These are phyloP conservation scores for Mycosarcoma mackinlayi DNA, from an alignment of 1,284 basidiomycete genomes.

Conservation along the genomic window DNA sequence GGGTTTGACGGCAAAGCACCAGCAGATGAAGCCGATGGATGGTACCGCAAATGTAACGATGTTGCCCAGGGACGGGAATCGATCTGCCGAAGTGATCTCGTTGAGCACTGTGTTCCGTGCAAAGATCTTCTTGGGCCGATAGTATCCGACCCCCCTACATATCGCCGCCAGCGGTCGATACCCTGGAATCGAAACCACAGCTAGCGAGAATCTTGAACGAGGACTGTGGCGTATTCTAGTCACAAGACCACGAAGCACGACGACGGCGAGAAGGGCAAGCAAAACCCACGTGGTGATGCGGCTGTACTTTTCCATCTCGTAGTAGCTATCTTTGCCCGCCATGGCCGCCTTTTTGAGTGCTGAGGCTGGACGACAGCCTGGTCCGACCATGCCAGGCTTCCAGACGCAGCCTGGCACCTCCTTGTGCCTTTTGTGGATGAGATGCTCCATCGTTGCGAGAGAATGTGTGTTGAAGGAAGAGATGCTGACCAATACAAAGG, in stretches of 20 bases:
- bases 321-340: slow-evolving; percentile 47
- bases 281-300: slow-evolving; percentile 76
- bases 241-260: slow-evolving; percentile 26
- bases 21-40: slow-evolving; percentile 30
- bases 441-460: slow-evolving; percentile 17
- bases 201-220: slow-evolving; percentile 3
- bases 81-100: slow-evolving; percentile 28
- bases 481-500: background rate
- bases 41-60: slow-evolving; percentile 24
- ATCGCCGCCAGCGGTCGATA: slow-evolving; percentile 21
- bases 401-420: slow-evolving; percentile 45
- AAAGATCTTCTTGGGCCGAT: slow-evolving; percentile 37
- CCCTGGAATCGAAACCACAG: slow-evolving; percentile 21
- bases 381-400: slow-evolving; percentile 48
- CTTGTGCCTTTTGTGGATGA: slow-evolving; percentile 34
- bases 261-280: slow-evolving; percentile 26
- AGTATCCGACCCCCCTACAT: slow-evolving; percentile 39
- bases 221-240: slow-evolving; percentile 19
- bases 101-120: slow-evolving; percentile 20
- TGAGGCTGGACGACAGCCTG: slow-evolving; percentile 33
- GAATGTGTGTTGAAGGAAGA: background rate
- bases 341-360: slow-evolving; percentile 45
- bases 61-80: slow-evolving; percentile 44
- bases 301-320: slow-evolving; percentile 90
- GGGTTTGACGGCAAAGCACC: slow-evolving; percentile 54